Evolutionary conservation across 2,329 filamentous ascomycete genomes (phyloP), one percentile per base, ranked within the genome.

Genomic region (Colletotrichum limetticola): DNA sequence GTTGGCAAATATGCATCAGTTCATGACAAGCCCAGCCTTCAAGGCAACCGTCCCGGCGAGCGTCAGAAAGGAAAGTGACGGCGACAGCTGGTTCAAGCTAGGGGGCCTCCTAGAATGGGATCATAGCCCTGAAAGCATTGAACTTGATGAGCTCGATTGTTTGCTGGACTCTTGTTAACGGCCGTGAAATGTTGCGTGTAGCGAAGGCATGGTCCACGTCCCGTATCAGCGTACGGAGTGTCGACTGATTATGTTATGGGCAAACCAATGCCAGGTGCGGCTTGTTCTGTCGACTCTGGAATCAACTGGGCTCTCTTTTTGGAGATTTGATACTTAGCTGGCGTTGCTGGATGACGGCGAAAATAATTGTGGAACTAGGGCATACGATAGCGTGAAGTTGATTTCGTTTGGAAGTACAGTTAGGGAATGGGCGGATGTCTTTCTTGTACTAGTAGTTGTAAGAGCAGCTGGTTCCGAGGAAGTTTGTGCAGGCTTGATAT

Each of bases 91-190:
- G 84, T 79, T 82, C 49, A 85, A 85, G 75, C 73, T 87, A 16
- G 86, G 87, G 67, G 78, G 78, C 72, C 79, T 84, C 73, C 79
- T 86, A 71, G 88, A 91, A 77, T 90, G 90, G 84, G 92, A 93
- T 79, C 88, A 88, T 80, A 95, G 92, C 80, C 95, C 95, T 1
- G 97, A 98, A 85, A 93, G 91, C 76, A 92, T 98, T 77, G 95
- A 97, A 81, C 90, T 98, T 61, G 95, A 98, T 59, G 97, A 99
- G 86, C 91, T 98, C 28, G 96, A 98, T 79, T 91, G 93, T 77
- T 89, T 98, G 81, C 90, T 98, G 78, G 92, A 94, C 79, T 92
- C 90, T 76, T 94, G 91, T 82, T 95, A 84, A 88, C 66, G 58
- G 46, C 42, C 42, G 57, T 61, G 46, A 61, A 37, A 28, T 28